phyloP scores from a whole-genome alignment of 2,329 filamentous ascomycete species.

The Trichoderma atrobrunneum region DNA sequence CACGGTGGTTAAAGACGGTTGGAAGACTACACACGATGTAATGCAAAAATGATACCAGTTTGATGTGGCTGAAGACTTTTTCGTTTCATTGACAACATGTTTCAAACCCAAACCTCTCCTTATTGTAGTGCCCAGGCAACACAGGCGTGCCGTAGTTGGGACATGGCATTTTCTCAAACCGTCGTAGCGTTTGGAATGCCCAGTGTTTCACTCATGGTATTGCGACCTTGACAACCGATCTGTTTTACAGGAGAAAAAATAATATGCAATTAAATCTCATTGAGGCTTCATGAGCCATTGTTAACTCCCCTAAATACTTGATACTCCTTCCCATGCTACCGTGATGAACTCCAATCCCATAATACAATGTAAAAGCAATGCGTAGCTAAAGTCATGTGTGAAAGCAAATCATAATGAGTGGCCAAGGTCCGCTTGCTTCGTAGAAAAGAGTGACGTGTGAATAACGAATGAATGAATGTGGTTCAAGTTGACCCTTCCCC shows the following conservation, averaged over 20 bases:
- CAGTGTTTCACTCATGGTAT: neutral
- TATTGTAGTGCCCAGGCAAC: neutral
- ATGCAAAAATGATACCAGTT: slow-evolving; percentile 3
- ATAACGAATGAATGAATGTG: neutral
- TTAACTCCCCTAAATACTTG: neutral
- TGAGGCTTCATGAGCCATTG: neutral
- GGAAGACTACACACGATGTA: neutral
- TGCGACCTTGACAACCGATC: neutral
- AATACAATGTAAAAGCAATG: neutral
- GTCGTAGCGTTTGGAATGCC: neutral
- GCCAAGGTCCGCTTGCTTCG: slow-evolving; percentile 1
- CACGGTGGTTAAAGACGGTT: neutral
- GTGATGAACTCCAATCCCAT: neutral
- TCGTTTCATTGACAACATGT: neutral
- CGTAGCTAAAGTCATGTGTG: neutral
- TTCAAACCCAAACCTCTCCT: neutral
- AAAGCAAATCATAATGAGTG: slow-evolving; percentile 1
- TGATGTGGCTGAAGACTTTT: neutral
- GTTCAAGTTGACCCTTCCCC: neutral
- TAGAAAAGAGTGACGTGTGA: neutral
- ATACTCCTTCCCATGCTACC: neutral
- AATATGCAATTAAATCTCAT: neutral
- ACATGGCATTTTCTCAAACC: neutral
- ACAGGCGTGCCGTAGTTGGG: neutral
- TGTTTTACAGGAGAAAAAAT: neutral